phyloP scores from a whole-genome alignment of 352 stramenopile genomes.

The Phytopythium ostracodes region DNA sequence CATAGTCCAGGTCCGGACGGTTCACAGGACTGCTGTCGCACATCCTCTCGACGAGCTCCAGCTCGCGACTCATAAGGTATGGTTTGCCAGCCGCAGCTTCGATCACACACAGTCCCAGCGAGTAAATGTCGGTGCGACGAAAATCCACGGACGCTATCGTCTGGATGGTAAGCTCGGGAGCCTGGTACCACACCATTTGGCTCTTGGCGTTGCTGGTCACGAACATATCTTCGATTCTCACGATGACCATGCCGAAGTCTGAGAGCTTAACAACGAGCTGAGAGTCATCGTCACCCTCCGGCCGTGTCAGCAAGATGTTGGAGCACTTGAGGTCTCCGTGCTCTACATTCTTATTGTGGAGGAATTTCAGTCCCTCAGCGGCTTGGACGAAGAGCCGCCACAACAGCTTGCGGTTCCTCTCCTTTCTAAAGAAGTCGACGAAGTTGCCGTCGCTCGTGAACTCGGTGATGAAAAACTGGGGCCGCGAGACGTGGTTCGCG shows the following conservation, averaged over 20 bases:
- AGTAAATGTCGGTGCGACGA: conserved; percentile 17
- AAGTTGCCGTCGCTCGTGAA: conserved; percentile 22
- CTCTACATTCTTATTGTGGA: conserved; percentile 29
- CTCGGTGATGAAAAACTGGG: conserved; percentile 25
- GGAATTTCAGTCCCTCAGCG: conserved; percentile 22
- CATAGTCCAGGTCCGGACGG: neutral
- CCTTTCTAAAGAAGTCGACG: conserved; percentile 4
- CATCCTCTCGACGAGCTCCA: neutral
- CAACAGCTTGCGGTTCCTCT: neutral
- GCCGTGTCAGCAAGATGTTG: conserved; percentile 29
- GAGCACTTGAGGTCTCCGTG: conserved; percentile 29
- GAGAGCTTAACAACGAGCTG: conserved; percentile 6
- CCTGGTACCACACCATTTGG: conserved; percentile 2
- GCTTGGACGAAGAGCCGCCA: conserved; percentile 12
- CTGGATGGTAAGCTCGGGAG: neutral
- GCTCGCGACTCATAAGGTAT: conserved; percentile 8
- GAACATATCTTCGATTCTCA: neutral
- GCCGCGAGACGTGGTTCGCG: conserved; percentile 19
- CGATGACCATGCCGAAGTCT: conserved; percentile 5
- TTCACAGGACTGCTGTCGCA: neutral
- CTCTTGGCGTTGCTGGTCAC: neutral
- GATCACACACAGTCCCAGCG: conserved; percentile 24
- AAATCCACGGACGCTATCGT: neutral
- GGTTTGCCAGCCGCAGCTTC: conserved; percentile 13
- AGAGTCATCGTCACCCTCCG: conserved; percentile 10